Evolutionary conservation across 306 rosid genomes (phyloP).

Genomic region (Ziziphus jujuba): DNA sequence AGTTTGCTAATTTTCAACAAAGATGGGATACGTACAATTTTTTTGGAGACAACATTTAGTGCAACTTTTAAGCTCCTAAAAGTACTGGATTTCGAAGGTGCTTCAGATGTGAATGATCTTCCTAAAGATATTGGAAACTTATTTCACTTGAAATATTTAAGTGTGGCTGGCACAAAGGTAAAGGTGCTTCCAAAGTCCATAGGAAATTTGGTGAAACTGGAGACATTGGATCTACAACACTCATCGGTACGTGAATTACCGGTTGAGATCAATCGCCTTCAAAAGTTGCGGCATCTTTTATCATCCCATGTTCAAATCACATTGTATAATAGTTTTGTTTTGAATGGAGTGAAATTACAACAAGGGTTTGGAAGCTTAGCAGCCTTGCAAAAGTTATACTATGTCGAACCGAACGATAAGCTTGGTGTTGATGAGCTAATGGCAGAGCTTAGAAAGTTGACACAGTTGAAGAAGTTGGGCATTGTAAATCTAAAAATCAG

Average conservation of each 20-base stretch:
- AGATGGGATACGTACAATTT: not conserved
- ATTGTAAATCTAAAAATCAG: not conserved
- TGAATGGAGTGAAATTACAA: too few relatives aligned
- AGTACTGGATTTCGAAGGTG: not conserved
- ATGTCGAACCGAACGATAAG: too few relatives aligned
- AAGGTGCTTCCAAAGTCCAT: too few relatives aligned
- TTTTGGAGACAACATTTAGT: not conserved
- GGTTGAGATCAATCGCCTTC: not conserved
- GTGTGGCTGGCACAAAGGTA: too few relatives aligned
- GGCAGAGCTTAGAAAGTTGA: conserved; percentile 4
- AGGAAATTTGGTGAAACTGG: conserved; percentile 8
- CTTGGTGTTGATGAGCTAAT: too few relatives aligned
- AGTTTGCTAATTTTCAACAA: not conserved
- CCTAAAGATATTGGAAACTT: not conserved
- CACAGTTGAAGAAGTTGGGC: conserved; percentile 2
- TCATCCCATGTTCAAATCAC: too few relatives aligned
- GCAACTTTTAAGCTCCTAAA: not conserved
- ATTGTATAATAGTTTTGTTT: too few relatives aligned
- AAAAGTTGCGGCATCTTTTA: not conserved
- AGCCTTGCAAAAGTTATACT: too few relatives aligned
- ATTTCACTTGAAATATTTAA: too few relatives aligned
- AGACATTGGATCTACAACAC: conserved; percentile 16
- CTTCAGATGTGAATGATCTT: not conserved
- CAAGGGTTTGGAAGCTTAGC: not conserved
- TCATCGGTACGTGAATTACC: conserved; percentile 10